Conservation (phyloP, 1,139 yeast species). For the Taiozyma sp. region DNA sequence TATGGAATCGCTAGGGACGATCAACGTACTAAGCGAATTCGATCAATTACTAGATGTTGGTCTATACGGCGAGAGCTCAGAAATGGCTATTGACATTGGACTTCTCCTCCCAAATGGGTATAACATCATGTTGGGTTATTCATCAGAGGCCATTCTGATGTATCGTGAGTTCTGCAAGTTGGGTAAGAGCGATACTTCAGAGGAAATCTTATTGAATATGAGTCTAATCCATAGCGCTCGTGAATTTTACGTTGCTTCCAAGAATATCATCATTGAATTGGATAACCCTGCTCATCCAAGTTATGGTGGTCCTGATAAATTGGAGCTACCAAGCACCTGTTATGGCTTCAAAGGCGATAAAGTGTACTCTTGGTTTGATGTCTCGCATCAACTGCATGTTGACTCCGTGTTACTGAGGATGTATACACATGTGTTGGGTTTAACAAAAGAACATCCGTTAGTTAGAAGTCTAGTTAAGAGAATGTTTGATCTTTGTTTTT, state of each 20-base stretch:
- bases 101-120: constrained; percentile 39
- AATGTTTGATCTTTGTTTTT: constrained; percentile 36
- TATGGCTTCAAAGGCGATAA: constrained; percentile 20
- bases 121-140: constrained; percentile 48
- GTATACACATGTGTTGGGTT: constrained; percentile 31
- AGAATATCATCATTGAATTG: constrained; percentile 9
- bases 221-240: constrained; percentile 21
- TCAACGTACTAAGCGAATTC: constrained; percentile 50
- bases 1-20: constrained; percentile 41
- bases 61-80: constrained; percentile 20
- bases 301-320: constrained; percentile 6
- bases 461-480: constrained; percentile 37
- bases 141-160: constrained; percentile 24
- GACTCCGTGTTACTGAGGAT: constrained; percentile 39
- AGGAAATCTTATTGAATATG: constrained; percentile 15
- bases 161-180: constrained; percentile 25
- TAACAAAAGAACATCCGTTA: constrained; percentile 35
- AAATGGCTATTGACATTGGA: constrained; percentile 35
- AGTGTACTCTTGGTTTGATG: constrained; percentile 51
- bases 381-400: constrained; percentile 45
- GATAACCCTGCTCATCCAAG: constrained; percentile 22
- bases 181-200: constrained; percentile 17
- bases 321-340: constrained; percentile 15
- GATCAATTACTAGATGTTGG: constrained; percentile 36
- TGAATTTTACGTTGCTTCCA: constrained; percentile 26